Conservation (phyloP, 495 filamentous ascomycete genomes). For the Hyaloscypha bicolor region DNA sequence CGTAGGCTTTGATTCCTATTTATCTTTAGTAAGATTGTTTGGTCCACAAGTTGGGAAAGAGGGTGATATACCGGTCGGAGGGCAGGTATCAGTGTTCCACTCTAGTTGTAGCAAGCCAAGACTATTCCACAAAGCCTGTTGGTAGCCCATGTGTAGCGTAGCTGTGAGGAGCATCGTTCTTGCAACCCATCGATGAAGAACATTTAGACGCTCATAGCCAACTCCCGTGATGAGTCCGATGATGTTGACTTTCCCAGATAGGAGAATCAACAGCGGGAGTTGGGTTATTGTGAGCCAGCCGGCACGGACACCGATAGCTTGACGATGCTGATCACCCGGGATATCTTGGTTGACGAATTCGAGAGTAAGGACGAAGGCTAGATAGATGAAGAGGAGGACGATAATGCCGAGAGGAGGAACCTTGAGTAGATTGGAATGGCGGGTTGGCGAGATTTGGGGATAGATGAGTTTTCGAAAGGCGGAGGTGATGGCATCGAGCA, state of each 20-base stretch:
- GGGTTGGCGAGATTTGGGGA: slow-evolving; percentile 1
- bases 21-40: slow-evolving; percentile 47
- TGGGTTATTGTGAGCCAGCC: slow-evolving; percentile 77
- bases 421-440: not conserved
- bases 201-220: slow-evolving; percentile 75
- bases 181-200: slow-evolving; percentile 79
- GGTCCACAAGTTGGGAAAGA: not conserved
- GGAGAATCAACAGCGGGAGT: slow-evolving; percentile 73
- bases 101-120: slow-evolving; percentile 58
- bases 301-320: slow-evolving; percentile 49
- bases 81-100: slow-evolving; percentile 17
- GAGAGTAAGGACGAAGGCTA: slow-evolving; percentile 14
- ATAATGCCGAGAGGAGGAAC: slow-evolving; percentile 14
- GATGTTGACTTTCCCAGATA: slow-evolving; percentile 75
- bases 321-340: not conserved
- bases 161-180: slow-evolving; percentile 73
- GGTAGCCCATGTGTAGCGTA: slow-evolving; percentile 74
- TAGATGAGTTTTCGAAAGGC: slow-evolving; percentile 10
- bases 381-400: slow-evolving; percentile 10
- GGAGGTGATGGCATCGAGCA: not conserved
- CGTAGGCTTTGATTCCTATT: slow-evolving; percentile 73
- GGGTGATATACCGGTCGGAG: slow-evolving; percentile 60
- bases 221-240: slow-evolving; percentile 67
- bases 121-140: slow-evolving; percentile 64
- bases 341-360: slow-evolving; percentile 10